phyloP scores from a whole-genome alignment of 371 early-diverging fungal genomes.

The Dichotomocladium elegans region DNA sequence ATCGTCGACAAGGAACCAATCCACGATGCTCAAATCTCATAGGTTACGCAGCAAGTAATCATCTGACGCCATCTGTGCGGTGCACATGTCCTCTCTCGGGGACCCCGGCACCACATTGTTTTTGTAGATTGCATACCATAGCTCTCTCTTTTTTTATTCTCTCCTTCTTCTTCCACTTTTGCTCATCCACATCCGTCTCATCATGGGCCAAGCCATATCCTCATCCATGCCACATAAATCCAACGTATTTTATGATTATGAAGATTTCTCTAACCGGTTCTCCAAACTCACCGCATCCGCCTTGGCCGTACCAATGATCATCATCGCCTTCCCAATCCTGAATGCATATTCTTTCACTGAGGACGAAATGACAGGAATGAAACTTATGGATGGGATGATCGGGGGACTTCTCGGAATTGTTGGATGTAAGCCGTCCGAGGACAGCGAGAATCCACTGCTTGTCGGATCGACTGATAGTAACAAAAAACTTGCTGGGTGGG shows the following conservation, averaged over 20 bases:
- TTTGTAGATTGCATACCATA: neutral
- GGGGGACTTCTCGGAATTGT: conserved; percentile 44
- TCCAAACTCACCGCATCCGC: conserved; percentile 39
- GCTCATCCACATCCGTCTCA: neutral
- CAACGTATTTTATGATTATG: conserved; percentile 25
- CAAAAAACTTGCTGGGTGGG: no score
- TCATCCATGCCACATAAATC: conserved; percentile 19
- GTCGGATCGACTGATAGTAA: no score
- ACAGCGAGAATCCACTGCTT: no score
- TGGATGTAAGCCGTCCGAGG: conserved; percentile 38
- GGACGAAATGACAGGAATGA: conserved; percentile 34
- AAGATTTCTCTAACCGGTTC: conserved; percentile 37
- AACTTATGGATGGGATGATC: conserved; percentile 38
- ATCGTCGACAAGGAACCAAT: neutral
- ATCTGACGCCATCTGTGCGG: conserved; percentile 7
- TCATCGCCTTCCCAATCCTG: conserved; percentile 44
- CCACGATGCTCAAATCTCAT: no score
- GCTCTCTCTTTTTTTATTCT: neutral
- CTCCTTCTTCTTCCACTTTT: neutral
- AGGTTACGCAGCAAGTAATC: conserved; percentile 8
- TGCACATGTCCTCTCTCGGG: neutral
- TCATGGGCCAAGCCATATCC: conserved; percentile 45
- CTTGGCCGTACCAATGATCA: conserved; percentile 40
- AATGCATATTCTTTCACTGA: conserved; percentile 43
- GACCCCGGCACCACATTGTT: neutral